Evolutionary conservation across 306 rosid species (phyloP).

Genomic region (Mucuna pruriens): DNA sequence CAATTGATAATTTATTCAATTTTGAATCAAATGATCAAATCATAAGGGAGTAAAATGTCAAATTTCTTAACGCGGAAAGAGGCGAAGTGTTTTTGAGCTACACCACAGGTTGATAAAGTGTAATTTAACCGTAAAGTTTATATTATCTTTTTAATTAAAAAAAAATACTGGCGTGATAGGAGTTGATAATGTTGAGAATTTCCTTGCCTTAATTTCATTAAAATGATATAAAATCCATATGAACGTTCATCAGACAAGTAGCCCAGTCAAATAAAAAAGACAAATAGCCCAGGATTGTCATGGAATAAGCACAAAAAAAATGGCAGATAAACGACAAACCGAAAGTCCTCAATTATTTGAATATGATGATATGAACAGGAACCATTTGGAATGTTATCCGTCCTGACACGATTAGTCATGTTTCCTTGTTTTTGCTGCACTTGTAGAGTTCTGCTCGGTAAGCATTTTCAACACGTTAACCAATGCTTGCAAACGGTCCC

Average conservation of each 20-base stretch:
- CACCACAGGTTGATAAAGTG: neutral
- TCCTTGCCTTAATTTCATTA: slow-evolving; percentile 26
- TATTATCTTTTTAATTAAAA: neutral
- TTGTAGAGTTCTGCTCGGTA: slow-evolving; percentile 60
- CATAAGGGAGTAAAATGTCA: neutral
- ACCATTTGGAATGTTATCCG: slow-evolving; percentile 21
- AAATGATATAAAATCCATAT: neutral
- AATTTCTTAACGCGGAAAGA: neutral
- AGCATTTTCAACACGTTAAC: slow-evolving; percentile 74
- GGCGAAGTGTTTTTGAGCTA: neutral
- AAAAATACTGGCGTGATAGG: neutral
- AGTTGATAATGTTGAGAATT: neutral
- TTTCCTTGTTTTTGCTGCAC: slow-evolving; percentile 39
- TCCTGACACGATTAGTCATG: slow-evolving; percentile 42
- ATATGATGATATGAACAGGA: slow-evolving; percentile 19
- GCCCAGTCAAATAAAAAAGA: too few species aligned
- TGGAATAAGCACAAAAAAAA: slow-evolving; percentile 7
- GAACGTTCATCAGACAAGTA: slow-evolving; percentile 28
- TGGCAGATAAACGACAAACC: slow-evolving; percentile 12
- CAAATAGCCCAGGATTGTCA: slow-evolving; percentile 12
- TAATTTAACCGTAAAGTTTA: neutral
- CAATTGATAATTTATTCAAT: too few species aligned
- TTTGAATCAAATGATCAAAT: neutral
- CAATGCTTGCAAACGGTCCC: slow-evolving; percentile 89
- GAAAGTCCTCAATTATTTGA: slow-evolving; percentile 34